These are phyloP conservation scores for Salvia miltiorrhiza DNA, from an alignment of 257 asterid genomes.

Conservation along the genomic window DNA sequence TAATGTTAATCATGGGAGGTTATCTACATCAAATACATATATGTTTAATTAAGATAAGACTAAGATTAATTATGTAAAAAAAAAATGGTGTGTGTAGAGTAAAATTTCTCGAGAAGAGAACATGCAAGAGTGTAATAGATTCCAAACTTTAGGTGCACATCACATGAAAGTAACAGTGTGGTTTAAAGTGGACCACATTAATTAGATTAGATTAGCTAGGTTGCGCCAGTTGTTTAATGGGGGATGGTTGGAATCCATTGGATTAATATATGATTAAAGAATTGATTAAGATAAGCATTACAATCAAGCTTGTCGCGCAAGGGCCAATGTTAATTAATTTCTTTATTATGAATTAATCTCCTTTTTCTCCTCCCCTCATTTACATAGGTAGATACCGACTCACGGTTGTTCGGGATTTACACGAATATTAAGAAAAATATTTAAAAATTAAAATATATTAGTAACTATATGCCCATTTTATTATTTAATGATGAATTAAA, in stretches of 20 bases:
- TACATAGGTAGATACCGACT: too few relatives aligned
- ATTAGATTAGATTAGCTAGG: constrained; percentile 27
- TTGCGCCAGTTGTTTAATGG: constrained; percentile 19
- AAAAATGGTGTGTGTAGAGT: background rate
- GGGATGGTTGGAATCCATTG: constrained; percentile 33
- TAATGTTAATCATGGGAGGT: background rate
- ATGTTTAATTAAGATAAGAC: background rate
- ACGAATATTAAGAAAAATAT: too few relatives aligned
- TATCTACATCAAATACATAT: background rate
- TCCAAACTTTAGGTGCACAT: constrained; percentile 33
- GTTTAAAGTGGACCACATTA: constrained; percentile 38
- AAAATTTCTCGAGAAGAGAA: constrained; percentile 34
- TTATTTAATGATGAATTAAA: too few relatives aligned
- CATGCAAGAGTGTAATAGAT: constrained; percentile 29
- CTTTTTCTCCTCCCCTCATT: background rate
- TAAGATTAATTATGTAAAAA: background rate
- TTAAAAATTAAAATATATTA: too few relatives aligned
- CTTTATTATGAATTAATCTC: background rate
- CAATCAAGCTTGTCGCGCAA: constrained; percentile 31
- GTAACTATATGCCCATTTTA: too few relatives aligned
- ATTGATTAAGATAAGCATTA: constrained; percentile 39
- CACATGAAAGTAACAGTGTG: constrained; percentile 34
- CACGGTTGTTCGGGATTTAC: too few relatives aligned
- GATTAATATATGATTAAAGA: constrained; percentile 15
- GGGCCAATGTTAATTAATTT: constrained; percentile 32